Evolutionary conservation across 768 basidiomycete genomes (phyloP).

Genomic region (Calocybe gangraenosa): DNA sequence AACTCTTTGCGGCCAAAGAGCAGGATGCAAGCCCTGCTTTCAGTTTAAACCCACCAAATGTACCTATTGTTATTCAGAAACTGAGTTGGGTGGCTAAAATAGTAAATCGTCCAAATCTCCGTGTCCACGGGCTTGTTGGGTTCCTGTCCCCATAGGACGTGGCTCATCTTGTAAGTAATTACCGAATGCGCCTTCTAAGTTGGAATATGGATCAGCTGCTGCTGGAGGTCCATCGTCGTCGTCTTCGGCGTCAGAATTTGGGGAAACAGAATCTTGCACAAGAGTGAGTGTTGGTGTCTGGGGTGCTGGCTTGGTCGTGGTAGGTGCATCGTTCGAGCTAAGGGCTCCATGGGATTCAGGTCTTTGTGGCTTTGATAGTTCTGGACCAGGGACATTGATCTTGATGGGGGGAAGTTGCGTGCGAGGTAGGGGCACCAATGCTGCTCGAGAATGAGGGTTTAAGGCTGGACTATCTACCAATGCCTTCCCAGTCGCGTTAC

Average conservation of each 20-base stretch:
- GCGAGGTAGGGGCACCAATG: constrained; percentile 59
- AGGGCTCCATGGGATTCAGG: constrained; percentile 18
- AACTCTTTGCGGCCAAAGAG: constrained; percentile 72
- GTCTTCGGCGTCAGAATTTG: constrained; percentile 24
- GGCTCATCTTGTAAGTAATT: constrained; percentile 73
- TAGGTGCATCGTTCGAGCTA: too few species aligned
- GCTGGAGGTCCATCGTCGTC: constrained; percentile 37
- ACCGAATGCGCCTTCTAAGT: constrained; percentile 72
- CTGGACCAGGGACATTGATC: constrained; percentile 59
- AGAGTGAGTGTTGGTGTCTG: constrained; percentile 26
- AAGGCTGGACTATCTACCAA: constrained; percentile 86
- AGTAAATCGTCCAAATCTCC: constrained; percentile 66
- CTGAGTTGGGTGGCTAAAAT: constrained; percentile 32
- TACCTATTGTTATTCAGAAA: constrained; percentile 8
- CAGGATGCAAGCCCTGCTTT: constrained; percentile 22
- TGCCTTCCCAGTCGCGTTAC: constrained; percentile 80
- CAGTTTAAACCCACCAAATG: constrained; percentile 11
- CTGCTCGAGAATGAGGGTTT: constrained; percentile 74
- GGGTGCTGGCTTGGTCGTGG: constrained; percentile 28
- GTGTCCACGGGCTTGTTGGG: constrained; percentile 30
- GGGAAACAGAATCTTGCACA: constrained; percentile 21
- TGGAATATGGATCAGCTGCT: constrained; percentile 74
- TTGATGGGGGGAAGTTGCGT: constrained; percentile 40
- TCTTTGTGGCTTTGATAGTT: constrained; percentile 46
- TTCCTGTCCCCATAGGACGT: constrained; percentile 48